phyloP scores from a whole-genome alignment of 805 yeast species.

The Saturnispora sekii region DNA sequence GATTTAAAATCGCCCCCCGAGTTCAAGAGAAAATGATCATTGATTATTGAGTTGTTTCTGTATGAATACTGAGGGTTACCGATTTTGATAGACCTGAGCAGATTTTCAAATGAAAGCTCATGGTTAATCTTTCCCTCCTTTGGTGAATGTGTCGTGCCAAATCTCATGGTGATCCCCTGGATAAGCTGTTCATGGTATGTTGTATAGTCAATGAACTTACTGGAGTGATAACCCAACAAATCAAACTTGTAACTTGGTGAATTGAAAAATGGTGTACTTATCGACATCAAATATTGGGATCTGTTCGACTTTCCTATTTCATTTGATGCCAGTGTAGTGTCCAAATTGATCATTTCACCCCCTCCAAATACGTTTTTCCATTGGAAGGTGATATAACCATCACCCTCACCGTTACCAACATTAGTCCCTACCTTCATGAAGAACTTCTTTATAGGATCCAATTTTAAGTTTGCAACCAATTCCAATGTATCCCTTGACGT shows the following conservation, averaged over 20 bases:
- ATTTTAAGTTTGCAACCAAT: slow-evolving; percentile 20
- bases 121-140: slow-evolving; percentile 31
- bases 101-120: slow-evolving; percentile 37
- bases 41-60: slow-evolving; percentile 24
- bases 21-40: slow-evolving; percentile 27
- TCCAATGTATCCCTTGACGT: slow-evolving; percentile 17
- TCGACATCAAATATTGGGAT: slow-evolving; percentile 40
- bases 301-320: slow-evolving; percentile 36
- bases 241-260: slow-evolving; percentile 33
- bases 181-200: slow-evolving; percentile 34
- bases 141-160: slow-evolving; percentile 28
- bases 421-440: slow-evolving; percentile 90
- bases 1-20: slow-evolving; percentile 40
- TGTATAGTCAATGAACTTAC: slow-evolving; percentile 39
- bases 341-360: slow-evolving; percentile 41
- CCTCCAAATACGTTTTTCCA: slow-evolving; percentile 50
- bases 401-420: slow-evolving; percentile 95
- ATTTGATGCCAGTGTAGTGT: slow-evolving; percentile 34
- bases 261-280: slow-evolving; percentile 36
- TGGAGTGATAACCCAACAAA: slow-evolving; percentile 32
- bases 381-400: slow-evolving; percentile 77
- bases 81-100: slow-evolving; percentile 32
- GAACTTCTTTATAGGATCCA: slow-evolving; percentile 56
- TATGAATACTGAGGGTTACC: slow-evolving; percentile 15
- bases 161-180: slow-evolving; percentile 34